Percentiles rank a stretch among this genome's conserved stretches.
phyloP scores from a whole-genome alignment of 805 yeast species.

The Metschnikowia rubicola region DNA sequence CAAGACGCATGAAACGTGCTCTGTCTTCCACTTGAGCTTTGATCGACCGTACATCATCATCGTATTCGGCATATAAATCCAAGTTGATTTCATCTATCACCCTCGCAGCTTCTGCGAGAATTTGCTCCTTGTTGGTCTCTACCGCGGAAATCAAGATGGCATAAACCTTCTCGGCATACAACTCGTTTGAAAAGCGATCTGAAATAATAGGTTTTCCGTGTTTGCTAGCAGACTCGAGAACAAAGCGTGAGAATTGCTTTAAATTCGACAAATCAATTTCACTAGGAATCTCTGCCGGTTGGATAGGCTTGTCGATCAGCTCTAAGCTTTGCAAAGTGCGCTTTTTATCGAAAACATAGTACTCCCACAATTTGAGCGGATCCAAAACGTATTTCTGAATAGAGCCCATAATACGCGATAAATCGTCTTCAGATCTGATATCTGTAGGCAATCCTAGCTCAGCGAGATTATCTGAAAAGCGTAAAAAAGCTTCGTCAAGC shows the following conservation, averaged over 20 bases:
- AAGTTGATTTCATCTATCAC: conserved; percentile 77
- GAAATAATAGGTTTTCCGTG: conserved; percentile 44
- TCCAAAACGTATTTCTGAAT: conserved; percentile 65
- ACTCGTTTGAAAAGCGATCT: conserved; percentile 49
- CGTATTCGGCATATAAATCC: conserved; percentile 68
- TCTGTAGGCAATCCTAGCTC: conserved; percentile 60
- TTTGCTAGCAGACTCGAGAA: conserved; percentile 39
- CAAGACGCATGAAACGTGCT: conserved; percentile 72
- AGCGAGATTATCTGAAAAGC: conserved; percentile 58
- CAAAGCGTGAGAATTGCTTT: conserved; percentile 47
- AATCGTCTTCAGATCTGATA: conserved; percentile 49
- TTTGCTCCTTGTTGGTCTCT: conserved; percentile 17
- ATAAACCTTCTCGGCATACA: conserved; percentile 52
- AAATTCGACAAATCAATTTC: conserved; percentile 37
- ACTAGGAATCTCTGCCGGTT: conserved; percentile 42
- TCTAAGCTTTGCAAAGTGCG: conserved; percentile 38
- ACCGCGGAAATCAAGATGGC: conserved; percentile 41
- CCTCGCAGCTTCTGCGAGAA: conserved; percentile 37
- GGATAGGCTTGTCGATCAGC: conserved; percentile 29
- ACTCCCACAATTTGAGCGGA: conserved; percentile 79
- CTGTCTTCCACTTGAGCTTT: conserved; percentile 71
- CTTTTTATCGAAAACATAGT: conserved; percentile 64
- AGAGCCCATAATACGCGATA: conserved; percentile 62
- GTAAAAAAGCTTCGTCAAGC: conserved; percentile 64
- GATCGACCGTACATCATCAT: conserved; percentile 65